Evolutionary conservation across 495 filamentous ascomycete genomes (phyloP).

Genomic region (Podospora bellae-mahoneyi): DNA sequence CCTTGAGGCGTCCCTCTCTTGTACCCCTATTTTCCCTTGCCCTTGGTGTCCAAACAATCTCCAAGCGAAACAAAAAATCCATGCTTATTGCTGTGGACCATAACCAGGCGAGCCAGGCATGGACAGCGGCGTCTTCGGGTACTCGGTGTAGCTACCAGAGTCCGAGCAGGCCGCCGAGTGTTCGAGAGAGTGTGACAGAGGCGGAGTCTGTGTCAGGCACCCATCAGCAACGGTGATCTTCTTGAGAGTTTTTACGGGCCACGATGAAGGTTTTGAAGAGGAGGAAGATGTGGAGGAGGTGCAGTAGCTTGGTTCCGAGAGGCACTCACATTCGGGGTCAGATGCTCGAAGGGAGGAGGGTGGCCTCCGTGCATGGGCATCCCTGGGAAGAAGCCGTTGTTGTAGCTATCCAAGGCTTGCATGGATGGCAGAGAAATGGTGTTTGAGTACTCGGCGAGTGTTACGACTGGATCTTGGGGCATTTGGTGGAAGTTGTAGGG

Average conservation of each 20-base stretch:
- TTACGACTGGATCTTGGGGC: conserved; percentile 45
- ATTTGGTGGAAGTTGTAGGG: conserved; percentile 48
- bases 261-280: conserved; percentile 33
- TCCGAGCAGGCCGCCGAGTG: conserved; percentile 64
- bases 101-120: conserved; percentile 62
- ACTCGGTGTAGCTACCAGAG: conserved; percentile 49
- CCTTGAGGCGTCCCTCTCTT: not conserved
- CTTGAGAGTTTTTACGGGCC: conserved; percentile 17
- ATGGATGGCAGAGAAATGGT: conserved; percentile 49
- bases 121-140: conserved; percentile 65
- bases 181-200: conserved; percentile 77
- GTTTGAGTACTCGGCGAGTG: not conserved
- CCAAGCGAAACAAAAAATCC: not conserved
- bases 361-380: conserved; percentile 57
- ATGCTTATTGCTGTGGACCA: conserved; percentile 31
- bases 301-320: conserved; percentile 32
- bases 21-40: not conserved
- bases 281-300: conserved; percentile 23
- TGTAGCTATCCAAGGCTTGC: conserved; percentile 38
- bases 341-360: conserved; percentile 59
- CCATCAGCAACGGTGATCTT: conserved; percentile 46
- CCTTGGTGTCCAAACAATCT: not conserved
- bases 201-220: conserved; percentile 66
- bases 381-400: conserved; percentile 69
- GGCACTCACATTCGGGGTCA: conserved; percentile 61